A percentile compares a stretch with the other conserved stretches of the same genome.
These are phyloP conservation scores for Candida maesae DNA, from an alignment of 805 yeast genomes.

Conservation along the genomic window DNA sequence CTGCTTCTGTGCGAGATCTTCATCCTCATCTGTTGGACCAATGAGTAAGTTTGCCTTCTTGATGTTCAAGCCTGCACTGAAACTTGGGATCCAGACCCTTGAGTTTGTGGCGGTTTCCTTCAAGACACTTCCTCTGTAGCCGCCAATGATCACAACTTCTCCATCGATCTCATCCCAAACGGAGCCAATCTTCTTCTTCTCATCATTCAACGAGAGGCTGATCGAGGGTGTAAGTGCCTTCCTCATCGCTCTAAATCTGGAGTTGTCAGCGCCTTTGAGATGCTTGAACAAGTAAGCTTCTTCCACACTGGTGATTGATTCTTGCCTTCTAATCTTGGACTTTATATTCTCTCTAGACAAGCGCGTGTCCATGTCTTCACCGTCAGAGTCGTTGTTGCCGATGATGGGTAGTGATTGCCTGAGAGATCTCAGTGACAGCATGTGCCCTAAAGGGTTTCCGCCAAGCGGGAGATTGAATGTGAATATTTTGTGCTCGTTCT, in stretches of 20 bases:
- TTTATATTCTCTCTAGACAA: slow-evolving; percentile 26
- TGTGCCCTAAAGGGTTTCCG: slow-evolving; percentile 26
- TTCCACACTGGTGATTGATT: slow-evolving; percentile 55
- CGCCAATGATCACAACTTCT: slow-evolving; percentile 78
- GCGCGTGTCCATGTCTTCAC: slow-evolving; percentile 8
- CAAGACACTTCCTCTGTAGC: slow-evolving; percentile 80
- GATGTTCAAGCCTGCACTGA: slow-evolving; percentile 78
- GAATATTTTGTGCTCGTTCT: slow-evolving; percentile 31
- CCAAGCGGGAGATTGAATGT: slow-evolving; percentile 38
- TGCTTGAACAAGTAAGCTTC: slow-evolving; percentile 57
- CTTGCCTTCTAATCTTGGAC: slow-evolving; percentile 42
- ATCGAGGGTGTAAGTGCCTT: slow-evolving; percentile 54
- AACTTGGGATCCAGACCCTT: slow-evolving; percentile 75
- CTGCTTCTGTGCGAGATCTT: slow-evolving; percentile 44
- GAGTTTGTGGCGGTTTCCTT: slow-evolving; percentile 60
- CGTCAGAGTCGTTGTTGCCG: slow-evolving; percentile 15
- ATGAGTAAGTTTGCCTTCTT: slow-evolving; percentile 64
- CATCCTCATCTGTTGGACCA: slow-evolving; percentile 74
- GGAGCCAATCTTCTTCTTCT: slow-evolving; percentile 23
- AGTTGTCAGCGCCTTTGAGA: slow-evolving; percentile 56
- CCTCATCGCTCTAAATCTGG: slow-evolving; percentile 65
- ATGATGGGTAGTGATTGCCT: slow-evolving; percentile 19
- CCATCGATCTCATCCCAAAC: slow-evolving; percentile 66
- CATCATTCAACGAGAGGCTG: slow-evolving; percentile 18
- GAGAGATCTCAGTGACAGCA: slow-evolving; percentile 22